Conservation (phyloP, 2,329 filamentous ascomycete genomes). For the Periconia sp. region DNA sequence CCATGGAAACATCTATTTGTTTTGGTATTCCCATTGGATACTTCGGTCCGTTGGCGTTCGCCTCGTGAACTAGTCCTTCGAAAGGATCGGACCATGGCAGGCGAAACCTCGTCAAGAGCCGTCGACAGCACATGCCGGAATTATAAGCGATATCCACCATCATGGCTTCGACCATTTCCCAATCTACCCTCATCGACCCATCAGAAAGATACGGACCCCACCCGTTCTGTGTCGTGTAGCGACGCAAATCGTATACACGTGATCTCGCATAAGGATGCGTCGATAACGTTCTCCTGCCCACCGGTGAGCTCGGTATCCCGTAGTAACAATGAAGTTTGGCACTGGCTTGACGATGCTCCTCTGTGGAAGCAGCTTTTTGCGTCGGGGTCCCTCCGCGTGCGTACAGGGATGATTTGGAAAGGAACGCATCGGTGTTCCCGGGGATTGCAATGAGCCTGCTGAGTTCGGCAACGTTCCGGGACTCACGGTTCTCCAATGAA, state of each 20-base stretch:
- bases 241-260: constrained; percentile 72
- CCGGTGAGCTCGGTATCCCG: constrained; percentile 58
- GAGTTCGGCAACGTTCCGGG: constrained; percentile 49
- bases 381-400: constrained; percentile 52
- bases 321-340: constrained; percentile 72
- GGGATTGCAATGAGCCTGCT: constrained; percentile 45
- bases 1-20: constrained; percentile 41
- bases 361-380: constrained; percentile 44
- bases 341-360: constrained; percentile 60
- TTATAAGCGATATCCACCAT: constrained; percentile 70
- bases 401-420: constrained; percentile 63
- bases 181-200: constrained; percentile 65
- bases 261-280: constrained; percentile 65
- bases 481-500: constrained; percentile 45
- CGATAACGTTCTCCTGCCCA: constrained; percentile 30
- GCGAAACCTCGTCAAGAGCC: constrained; percentile 22
- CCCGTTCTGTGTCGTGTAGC: constrained; percentile 61
- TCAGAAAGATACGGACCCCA: constrained; percentile 76
- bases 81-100: constrained; percentile 35
- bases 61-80: constrained; percentile 26
- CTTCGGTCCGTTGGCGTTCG: constrained; percentile 39
- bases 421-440: constrained; percentile 60
- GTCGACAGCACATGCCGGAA: constrained; percentile 32
- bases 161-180: constrained; percentile 78
- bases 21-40: constrained; percentile 50